Evolutionary conservation across 768 basidiomycete species (phyloP), one percentile per base, ranked within the genome.

Genomic region (Phaffia tasmanica): DNA sequence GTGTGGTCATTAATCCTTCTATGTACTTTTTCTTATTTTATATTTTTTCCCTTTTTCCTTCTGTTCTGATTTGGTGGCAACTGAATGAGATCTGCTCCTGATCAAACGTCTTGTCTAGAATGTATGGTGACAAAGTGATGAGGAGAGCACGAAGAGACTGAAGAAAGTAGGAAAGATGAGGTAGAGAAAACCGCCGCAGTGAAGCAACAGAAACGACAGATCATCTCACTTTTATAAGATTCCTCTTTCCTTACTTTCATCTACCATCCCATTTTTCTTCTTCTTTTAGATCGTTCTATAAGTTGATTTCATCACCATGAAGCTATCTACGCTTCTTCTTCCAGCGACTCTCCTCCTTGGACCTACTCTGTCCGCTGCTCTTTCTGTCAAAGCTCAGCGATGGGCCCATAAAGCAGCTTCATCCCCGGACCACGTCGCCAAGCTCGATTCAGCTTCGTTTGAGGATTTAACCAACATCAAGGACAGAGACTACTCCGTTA

Each of bases 401-500:
- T 57, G 25, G 35, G 65, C 71, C 30, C 69, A 72, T 57, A 62
- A 67, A 42, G 61, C 72, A 29, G 79, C 83, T 55, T 80, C 86
- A 72, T 85, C 92, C 70, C 74, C 81, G 1, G 77, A 84, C 18
- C 81, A 92, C 58, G 73, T 92, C 73, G 87, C 97, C 75, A 84
- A 81, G 70, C 85, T 97, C 72, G 82, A 93, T 77, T 79, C 85
- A 32, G 80, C 79, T 32, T 79, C 82, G 2, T 99, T 85, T 77
- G 87, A 92, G 73, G 79, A 92, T 64, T 78, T 98, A 71, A 85
- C 74, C 18, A 64, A 85, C 2, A 77, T 82, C 6, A 81, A 86
- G 11, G 81, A 84, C 69, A 85, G 95, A 69, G 84, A 86, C 70
- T 99, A 93, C 86, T 87, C 87, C 1, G 84, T 85, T n/a, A 80